These are phyloP conservation scores for Cladobotryum protrusum DNA, from an alignment of 2,329 filamentous ascomycete species.

Conservation along the genomic window DNA sequence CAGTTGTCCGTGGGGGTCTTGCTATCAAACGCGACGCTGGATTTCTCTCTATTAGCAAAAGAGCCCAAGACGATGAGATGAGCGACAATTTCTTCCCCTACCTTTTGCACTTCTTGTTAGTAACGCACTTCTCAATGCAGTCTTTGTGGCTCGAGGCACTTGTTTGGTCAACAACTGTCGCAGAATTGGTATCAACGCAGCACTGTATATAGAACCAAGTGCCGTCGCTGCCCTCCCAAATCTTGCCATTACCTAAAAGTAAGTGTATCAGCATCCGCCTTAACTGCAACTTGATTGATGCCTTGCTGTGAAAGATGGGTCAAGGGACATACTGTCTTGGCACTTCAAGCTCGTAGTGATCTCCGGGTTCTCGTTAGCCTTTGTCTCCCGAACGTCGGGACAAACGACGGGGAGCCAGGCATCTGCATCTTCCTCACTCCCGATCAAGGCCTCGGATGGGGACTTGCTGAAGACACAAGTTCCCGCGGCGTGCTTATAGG, in stretches of 20 bases:
- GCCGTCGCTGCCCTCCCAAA: slow-evolving; percentile 14
- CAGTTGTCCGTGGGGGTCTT: slow-evolving; percentile 8
- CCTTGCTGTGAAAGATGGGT: too few species aligned
- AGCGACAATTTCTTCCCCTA: background rate
- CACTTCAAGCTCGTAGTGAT: background rate
- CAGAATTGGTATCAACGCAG: slow-evolving; percentile 11
- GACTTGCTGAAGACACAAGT: slow-evolving; percentile 5
- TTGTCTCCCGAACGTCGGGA: background rate
- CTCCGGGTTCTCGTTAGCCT: background rate
- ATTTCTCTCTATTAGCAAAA: background rate
- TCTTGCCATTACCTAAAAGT: slow-evolving; percentile 11
- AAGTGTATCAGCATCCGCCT: background rate
- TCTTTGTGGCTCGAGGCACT: slow-evolving; percentile 7
- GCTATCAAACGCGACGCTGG: slow-evolving; percentile 4
- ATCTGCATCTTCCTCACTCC: background rate
- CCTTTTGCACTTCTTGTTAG: slow-evolving; percentile 13
- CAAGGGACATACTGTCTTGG: background rate
- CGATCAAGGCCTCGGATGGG: background rate
- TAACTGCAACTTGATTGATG: background rate
- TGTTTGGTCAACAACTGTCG: slow-evolving; percentile 6
- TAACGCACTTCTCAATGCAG: slow-evolving; percentile 12
- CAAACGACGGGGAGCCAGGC: slow-evolving; percentile 2
- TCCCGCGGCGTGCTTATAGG: background rate
- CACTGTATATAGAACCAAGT: slow-evolving; percentile 16
- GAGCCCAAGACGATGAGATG: background rate